Evolutionary conservation across 257 asterid genomes (phyloP).

Genomic region (Plantago major): DNA sequence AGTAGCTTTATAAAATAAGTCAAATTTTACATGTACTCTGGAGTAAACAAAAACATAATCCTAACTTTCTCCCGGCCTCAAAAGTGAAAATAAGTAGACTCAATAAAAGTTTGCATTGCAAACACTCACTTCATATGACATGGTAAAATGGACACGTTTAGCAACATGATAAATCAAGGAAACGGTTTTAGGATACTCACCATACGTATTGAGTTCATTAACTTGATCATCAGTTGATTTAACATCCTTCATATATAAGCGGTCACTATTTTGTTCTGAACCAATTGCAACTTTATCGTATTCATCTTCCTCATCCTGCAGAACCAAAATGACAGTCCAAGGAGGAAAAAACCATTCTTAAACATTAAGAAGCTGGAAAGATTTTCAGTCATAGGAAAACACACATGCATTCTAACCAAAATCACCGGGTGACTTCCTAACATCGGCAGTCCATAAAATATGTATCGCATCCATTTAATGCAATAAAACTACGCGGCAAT

Average conservation of each 20-base stretch:
- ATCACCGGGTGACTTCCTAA: too few species aligned
- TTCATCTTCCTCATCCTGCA: conserved; percentile 89
- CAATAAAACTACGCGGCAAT: too few species aligned
- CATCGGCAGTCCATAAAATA: too few species aligned
- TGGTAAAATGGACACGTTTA: conserved; percentile 8
- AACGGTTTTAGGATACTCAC: conserved; percentile 53
- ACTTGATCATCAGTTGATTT: conserved; percentile 40
- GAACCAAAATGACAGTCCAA: background rate
- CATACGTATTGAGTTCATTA: conserved; percentile 27
- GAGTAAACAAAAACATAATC: too few species aligned
- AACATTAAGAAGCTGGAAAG: background rate
- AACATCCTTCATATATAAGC: conserved; percentile 43
- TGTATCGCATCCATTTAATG: too few species aligned
- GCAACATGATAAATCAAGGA: conserved; percentile 38
- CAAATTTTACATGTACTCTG: too few species aligned
- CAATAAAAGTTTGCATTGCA: too few species aligned
- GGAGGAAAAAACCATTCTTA: background rate
- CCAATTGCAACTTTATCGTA: conserved; percentile 79
- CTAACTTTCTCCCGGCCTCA: too few species aligned
- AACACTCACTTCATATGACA: too few species aligned
- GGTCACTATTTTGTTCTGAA: conserved; percentile 38
- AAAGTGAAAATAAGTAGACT: too few species aligned
- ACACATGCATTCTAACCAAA: too few species aligned
- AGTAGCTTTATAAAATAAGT: too few species aligned
- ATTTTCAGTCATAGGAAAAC: background rate